Conservation (phyloP, 441 rosid genomes). For the Adansonia rubrostipa region DNA sequence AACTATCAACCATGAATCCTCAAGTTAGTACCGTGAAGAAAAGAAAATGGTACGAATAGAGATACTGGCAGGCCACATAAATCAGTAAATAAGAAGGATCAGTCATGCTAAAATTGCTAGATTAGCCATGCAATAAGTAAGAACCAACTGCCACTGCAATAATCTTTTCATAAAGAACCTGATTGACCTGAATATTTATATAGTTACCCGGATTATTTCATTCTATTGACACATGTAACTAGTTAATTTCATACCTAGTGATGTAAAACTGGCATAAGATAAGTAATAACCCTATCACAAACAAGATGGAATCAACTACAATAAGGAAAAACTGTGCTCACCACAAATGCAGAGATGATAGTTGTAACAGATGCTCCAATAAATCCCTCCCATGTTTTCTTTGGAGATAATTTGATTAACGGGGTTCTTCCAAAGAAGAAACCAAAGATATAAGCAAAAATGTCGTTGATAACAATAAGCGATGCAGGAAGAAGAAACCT, state of each 20-base stretch:
- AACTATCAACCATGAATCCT: background rate
- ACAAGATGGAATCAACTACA: background rate
- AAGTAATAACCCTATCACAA: background rate
- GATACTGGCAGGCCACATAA: background rate
- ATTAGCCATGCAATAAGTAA: background rate
- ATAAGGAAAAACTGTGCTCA: constrained; percentile 37
- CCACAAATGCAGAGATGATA: constrained; percentile 82
- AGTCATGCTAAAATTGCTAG: background rate
- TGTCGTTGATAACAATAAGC: constrained; percentile 79
- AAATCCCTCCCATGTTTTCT: constrained; percentile 98
- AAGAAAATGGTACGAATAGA: background rate
- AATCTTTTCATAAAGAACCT: background rate
- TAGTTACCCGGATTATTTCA: background rate
- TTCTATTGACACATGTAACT: background rate
- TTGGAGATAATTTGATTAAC: constrained; percentile 89
- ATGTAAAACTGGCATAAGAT: background rate
- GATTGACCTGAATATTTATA: constrained; percentile 1
- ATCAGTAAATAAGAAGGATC: background rate
- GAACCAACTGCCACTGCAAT: background rate
- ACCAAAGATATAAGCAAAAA: constrained; percentile 82
- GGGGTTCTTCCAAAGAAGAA: constrained; percentile 96
- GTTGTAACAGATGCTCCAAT: constrained; percentile 87
- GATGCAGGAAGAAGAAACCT: constrained; percentile 96
- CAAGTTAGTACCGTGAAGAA: background rate
- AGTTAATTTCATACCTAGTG: background rate